phyloP scores from a whole-genome alignment of 2,329 filamentous ascomycete species.

The Lasiodiplodia hormozganensis region DNA sequence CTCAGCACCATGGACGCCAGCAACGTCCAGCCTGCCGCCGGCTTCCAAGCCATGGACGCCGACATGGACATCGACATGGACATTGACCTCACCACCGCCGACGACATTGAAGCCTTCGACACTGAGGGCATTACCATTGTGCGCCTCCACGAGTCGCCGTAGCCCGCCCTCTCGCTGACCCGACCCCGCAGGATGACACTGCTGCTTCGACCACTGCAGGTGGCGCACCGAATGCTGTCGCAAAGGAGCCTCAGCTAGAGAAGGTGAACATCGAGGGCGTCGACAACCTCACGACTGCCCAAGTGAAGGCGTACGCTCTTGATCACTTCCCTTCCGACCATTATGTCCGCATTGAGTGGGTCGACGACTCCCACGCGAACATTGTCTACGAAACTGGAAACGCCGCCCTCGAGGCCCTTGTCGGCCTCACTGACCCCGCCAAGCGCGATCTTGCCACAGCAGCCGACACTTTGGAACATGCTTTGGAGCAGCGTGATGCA shows the following conservation, averaged over 20 bases:
- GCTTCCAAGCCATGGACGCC: constrained; percentile 14
- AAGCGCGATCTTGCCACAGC: constrained; percentile 50
- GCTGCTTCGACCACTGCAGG: not conserved
- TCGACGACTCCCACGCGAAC: constrained; percentile 91
- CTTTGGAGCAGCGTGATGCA: constrained; percentile 70
- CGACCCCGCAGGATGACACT: constrained; percentile 7
- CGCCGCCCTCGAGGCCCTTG: constrained; percentile 61
- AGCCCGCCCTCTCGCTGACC: constrained; percentile 16
- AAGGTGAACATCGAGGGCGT: constrained; percentile 88
- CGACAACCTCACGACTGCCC: constrained; percentile 78
- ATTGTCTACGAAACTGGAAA: constrained; percentile 71
- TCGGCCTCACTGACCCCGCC: constrained; percentile 60
- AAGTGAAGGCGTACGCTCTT: constrained; percentile 77
- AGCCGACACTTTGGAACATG: constrained; percentile 43
- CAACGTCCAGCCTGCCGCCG: constrained; percentile 25
- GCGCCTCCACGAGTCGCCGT: constrained; percentile 28
- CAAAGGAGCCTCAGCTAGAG: constrained; percentile 50
- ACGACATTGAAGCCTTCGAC: constrained; percentile 35
- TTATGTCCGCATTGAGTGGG: constrained; percentile 81
- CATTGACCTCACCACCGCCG: constrained; percentile 42
- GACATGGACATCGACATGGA: constrained; percentile 44
- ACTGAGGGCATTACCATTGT: constrained; percentile 37
- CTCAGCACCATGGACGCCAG: constrained; percentile 17
- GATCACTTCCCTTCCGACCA: constrained; percentile 67
- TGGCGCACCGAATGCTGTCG: not conserved